These are phyloP conservation scores for Nelumbo lutea DNA, from an alignment of 164 flowering plant species.

Conservation along the genomic window DNA sequence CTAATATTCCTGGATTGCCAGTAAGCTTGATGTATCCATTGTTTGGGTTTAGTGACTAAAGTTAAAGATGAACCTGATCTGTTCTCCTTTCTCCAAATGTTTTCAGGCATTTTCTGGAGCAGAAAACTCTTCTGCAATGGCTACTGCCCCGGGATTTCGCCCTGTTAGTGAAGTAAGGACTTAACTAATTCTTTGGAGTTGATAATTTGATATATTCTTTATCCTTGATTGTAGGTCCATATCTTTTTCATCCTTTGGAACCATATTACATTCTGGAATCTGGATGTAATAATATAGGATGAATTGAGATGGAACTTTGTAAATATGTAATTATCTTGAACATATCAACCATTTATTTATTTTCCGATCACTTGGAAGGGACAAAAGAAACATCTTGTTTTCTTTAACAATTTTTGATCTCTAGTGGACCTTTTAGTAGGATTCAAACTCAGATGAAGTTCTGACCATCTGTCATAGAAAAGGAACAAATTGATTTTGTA, in stretches of 20 bases:
- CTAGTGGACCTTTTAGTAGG: no score
- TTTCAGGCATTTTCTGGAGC: conserved; percentile 52
- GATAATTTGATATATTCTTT: not conserved
- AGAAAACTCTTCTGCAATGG: conserved; percentile 50
- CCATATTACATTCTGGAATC: no score
- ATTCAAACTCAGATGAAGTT: no score
- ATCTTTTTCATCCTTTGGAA: not conserved
- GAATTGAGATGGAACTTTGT: no score
- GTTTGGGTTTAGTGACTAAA: not conserved
- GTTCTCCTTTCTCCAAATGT: conserved; percentile 6
- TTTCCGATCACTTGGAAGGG: no score
- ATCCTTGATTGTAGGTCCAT: not conserved
- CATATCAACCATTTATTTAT: no score
- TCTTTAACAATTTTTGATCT: no score
- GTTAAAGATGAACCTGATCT: conserved; percentile 5
- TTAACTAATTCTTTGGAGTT: not conserved
- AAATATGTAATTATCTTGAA: no score
- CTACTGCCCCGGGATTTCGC: conserved; percentile 44
- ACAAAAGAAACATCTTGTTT: no score
- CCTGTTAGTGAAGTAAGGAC: conserved; percentile 46
- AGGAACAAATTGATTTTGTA: no score
- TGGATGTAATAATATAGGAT: no score
- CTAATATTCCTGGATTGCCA: conserved; percentile 54
- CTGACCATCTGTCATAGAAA: no score
- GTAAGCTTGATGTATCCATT: conserved; percentile 40